Conservation (phyloP, 176 grass and related monocot genomes). For the Calamus simplicifolius region DNA sequence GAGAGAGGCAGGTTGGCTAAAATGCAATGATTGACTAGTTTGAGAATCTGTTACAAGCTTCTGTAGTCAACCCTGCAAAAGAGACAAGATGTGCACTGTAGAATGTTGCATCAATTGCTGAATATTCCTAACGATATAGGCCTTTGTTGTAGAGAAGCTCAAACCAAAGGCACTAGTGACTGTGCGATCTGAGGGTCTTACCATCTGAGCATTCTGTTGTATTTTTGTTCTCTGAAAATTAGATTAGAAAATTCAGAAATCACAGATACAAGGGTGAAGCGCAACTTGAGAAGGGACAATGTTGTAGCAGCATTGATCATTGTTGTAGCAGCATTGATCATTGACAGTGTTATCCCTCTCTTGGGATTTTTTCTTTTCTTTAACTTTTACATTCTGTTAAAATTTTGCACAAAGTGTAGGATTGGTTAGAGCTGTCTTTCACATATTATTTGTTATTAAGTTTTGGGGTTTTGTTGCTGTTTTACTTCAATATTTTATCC, state of each 20-base stretch:
- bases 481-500: too few species aligned
- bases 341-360: too few species aligned
- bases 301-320: too few species aligned
- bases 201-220: constrained; percentile 12
- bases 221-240: too few species aligned
- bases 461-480: too few species aligned
- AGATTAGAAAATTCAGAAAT: not conserved
- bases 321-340: not conserved
- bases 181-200: constrained; percentile 29
- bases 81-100: constrained; percentile 75
- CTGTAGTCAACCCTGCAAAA: constrained; percentile 81
- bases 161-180: constrained; percentile 41
- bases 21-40: constrained; percentile 78
- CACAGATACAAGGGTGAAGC: not conserved
- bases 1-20: constrained; percentile 75
- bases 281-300: not conserved
- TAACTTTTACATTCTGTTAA: too few species aligned
- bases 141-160: constrained; percentile 86
- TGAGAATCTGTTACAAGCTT: constrained; percentile 72
- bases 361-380: too few species aligned
- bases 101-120: constrained; percentile 56
- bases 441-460: too few species aligned
- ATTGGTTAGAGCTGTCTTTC: too few species aligned
- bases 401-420: too few species aligned
- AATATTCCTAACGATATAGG: constrained; percentile 83